These are phyloP conservation scores for Phyllosticta paracitricarpa DNA, from an alignment of 2,329 filamentous ascomycete genomes.

Conservation along the genomic window DNA sequence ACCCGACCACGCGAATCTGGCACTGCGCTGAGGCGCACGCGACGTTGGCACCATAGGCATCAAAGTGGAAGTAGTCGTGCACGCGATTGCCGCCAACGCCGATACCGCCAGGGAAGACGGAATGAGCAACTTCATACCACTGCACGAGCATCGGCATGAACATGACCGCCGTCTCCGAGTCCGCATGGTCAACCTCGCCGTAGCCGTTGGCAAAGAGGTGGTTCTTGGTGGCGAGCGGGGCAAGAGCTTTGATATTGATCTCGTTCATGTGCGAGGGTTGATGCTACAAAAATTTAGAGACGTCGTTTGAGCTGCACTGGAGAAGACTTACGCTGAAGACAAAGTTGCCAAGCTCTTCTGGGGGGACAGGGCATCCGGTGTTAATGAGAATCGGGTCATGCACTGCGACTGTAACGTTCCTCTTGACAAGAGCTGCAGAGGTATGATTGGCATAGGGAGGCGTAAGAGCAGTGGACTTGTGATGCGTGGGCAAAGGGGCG, in stretches of 20 bases:
- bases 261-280: conserved; percentile 24
- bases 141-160: conserved; percentile 39
- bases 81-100: conserved; percentile 32
- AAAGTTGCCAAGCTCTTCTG: conserved; percentile 38
- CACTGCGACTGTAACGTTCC: background rate
- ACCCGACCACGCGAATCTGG: conserved; percentile 23
- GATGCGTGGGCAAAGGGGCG: background rate
- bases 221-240: conserved; percentile 31
- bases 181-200: conserved; percentile 37
- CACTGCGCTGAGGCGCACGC: conserved; percentile 35
- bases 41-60: conserved; percentile 37
- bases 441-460: background rate
- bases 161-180: conserved; percentile 34
- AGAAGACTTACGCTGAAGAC: conserved; percentile 19
- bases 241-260: conserved; percentile 23
- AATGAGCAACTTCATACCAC: conserved; percentile 27
- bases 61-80: conserved; percentile 40
- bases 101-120: conserved; percentile 35
- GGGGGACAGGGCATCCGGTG: background rate
- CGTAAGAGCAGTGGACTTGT: background rate
- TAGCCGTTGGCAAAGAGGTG: conserved; percentile 43
- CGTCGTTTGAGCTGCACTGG: conserved; percentile 19
- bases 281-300: conserved; percentile 20
- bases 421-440: background rate
- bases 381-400: background rate